Evolutionary conservation across 768 basidiomycete species (phyloP).

Genomic region (Polyporus arcularius): DNA sequence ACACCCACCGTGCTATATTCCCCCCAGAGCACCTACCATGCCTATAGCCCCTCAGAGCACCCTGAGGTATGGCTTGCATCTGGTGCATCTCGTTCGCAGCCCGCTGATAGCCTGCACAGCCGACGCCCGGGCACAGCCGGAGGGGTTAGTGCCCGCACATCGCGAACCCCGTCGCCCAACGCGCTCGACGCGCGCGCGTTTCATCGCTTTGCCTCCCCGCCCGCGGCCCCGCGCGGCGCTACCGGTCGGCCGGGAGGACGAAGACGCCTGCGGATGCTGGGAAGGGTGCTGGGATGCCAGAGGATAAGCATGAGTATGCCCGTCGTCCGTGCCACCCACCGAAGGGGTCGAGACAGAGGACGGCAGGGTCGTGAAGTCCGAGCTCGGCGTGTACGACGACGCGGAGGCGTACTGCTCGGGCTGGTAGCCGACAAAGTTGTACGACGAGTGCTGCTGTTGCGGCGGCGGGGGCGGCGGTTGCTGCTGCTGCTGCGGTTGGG

Average conservation of each 20-base stretch:
- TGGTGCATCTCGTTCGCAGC: too few species aligned
- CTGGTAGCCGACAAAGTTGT: background rate
- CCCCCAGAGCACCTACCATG: too few species aligned
- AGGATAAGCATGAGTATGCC: conserved; percentile 16
- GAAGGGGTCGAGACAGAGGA: conserved; percentile 20
- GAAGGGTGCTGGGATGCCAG: background rate
- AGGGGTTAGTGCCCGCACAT: too few species aligned
- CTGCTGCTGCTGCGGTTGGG: conserved; percentile 1
- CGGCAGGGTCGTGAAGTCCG: conserved; percentile 15
- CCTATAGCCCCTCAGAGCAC: too few species aligned
- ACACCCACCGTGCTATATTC: too few species aligned
- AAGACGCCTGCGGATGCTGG: conserved; percentile 8
- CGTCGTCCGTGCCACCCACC: conserved; percentile 17
- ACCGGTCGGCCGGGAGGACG: background rate
- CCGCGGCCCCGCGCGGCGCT: background rate
- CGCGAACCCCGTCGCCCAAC: too few species aligned
- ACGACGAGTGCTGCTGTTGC: background rate
- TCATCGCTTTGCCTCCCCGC: background rate
- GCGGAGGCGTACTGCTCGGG: conserved; percentile 16
- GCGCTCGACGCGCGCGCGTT: conserved; percentile 1
- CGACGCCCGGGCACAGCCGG: too few species aligned
- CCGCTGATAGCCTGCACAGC: too few species aligned
- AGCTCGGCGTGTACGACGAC: conserved; percentile 17
- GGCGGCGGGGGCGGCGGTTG: background rate
- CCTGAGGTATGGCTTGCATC: too few species aligned